These are phyloP conservation scores for Candida glucosophila DNA, from an alignment of 1,139 yeast genomes.

Conservation along the genomic window DNA sequence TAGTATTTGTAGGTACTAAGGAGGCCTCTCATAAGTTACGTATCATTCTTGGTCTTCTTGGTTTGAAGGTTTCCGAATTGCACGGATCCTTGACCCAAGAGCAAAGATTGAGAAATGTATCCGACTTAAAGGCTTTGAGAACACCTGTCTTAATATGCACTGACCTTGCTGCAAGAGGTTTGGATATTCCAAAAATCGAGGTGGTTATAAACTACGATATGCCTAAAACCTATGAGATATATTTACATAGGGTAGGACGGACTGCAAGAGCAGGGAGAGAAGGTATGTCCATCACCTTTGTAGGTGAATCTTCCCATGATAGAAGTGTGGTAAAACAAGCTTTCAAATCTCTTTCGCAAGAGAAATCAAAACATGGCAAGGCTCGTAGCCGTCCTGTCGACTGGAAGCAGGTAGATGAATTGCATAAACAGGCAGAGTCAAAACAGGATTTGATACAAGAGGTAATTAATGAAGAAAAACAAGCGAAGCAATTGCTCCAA, in stretches of 20 bases:
- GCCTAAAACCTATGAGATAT: slow-evolving; percentile 88
- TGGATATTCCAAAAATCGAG: slow-evolving; percentile 96
- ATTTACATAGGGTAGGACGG: slow-evolving; percentile 96
- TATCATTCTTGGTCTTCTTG: slow-evolving; percentile 76
- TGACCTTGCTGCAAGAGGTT: slow-evolving; percentile 97
- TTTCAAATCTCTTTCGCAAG: slow-evolving; percentile 46
- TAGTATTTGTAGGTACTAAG: slow-evolving; percentile 86
- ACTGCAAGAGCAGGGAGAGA: slow-evolving; percentile 99
- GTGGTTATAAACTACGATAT: slow-evolving; percentile 89
- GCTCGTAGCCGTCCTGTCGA: slow-evolving; percentile 73
- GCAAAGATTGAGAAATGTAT: slow-evolving; percentile 81
- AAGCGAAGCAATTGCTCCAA: slow-evolving; percentile 72
- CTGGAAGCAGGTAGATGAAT: slow-evolving; percentile 72
- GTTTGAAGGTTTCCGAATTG: slow-evolving; percentile 81
- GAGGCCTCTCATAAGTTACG: slow-evolving; percentile 84
- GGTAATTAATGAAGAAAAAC: slow-evolving; percentile 78
- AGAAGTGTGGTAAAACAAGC: slow-evolving; percentile 86
- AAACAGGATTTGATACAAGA: slow-evolving; percentile 61
- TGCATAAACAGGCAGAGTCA: slow-evolving; percentile 50
- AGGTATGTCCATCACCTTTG: slow-evolving; percentile 87
- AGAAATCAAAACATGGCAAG: slow-evolving; percentile 29
- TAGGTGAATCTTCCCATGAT: slow-evolving; percentile 81
- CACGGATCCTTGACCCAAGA: slow-evolving; percentile 95
- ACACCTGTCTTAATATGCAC: slow-evolving; percentile 92
- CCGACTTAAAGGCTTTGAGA: slow-evolving; percentile 67